Evolutionary conservation across 2,329 filamentous ascomycete genomes (phyloP).

Genomic region (Hypoxylon sp.): DNA sequence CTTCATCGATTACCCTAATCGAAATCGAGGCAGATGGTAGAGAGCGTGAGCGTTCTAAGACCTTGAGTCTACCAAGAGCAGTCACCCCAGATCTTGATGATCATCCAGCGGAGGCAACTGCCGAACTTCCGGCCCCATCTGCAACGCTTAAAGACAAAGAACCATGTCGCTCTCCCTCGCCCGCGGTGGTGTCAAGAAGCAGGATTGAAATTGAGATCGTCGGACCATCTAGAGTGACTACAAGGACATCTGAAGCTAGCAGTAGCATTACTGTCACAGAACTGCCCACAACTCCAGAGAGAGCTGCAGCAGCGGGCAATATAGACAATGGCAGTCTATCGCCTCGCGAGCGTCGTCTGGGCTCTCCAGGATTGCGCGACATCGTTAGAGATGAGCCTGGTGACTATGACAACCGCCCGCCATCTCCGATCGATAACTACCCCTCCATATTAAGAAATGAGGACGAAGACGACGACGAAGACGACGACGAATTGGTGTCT

Average conservation of each 20-base stretch:
- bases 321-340: not conserved
- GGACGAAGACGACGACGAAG: slow-evolving; percentile 10
- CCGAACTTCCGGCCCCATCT: slow-evolving; percentile 15
- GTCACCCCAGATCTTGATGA: not conserved
- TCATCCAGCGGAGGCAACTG: not conserved
- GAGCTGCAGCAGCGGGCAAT: not conserved
- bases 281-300: slow-evolving; percentile 8
- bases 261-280: slow-evolving; percentile 7
- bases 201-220: not conserved
- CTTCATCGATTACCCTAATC: not conserved
- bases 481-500: slow-evolving; percentile 28
- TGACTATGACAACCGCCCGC: not conserved
- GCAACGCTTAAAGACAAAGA: slow-evolving; percentile 22
- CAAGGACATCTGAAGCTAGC: not conserved
- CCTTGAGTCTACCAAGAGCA: slow-evolving; percentile 12
- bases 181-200: not conserved
- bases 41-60: slow-evolving; percentile 5
- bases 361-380: not conserved
- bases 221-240: not conserved
- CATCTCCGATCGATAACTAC: slow-evolving; percentile 19
- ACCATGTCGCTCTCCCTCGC: slow-evolving; percentile 2
- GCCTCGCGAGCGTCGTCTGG: slow-evolving; percentile 10
- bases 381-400: slow-evolving; percentile 19
- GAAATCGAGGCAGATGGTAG: not conserved
- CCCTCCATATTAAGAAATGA: slow-evolving; percentile 2